phyloP scores from a whole-genome alignment of 148 eudicot species.

The Spergularia marina region DNA sequence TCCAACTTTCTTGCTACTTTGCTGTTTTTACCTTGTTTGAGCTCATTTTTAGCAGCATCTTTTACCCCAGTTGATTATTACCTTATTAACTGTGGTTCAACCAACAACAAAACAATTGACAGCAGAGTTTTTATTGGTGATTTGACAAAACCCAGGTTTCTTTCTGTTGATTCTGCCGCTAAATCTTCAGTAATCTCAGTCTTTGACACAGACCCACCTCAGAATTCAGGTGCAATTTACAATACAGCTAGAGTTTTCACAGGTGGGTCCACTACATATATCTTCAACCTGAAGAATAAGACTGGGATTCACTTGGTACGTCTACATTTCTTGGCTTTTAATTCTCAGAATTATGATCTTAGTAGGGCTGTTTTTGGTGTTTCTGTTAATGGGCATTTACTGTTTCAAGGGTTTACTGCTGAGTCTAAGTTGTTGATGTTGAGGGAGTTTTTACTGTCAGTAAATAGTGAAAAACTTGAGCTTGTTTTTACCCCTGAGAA shows the following conservation, averaged over 20 bases:
- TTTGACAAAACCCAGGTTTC: constrained; percentile 36
- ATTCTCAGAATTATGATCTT: constrained; percentile 46
- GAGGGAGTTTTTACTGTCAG: constrained; percentile 63
- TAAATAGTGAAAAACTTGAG: constrained; percentile 41
- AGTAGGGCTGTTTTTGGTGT: constrained; percentile 56
- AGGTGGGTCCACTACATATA: constrained; percentile 42
- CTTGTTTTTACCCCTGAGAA: constrained; percentile 48
- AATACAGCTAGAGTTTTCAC: constrained; percentile 67
- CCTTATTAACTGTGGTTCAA: constrained; percentile 80
- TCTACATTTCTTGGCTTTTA: constrained; percentile 72
- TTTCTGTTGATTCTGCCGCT: constrained; percentile 33
- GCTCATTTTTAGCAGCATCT: not conserved
- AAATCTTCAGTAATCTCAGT: constrained; percentile 44
- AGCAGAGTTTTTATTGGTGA: constrained; percentile 61
- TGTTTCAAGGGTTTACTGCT: constrained; percentile 49
- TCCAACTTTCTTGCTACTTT: not conserved
- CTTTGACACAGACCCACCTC: constrained; percentile 40
- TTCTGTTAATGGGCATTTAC: constrained; percentile 53
- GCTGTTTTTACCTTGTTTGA: constrained; percentile 10
- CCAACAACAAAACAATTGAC: constrained; percentile 32
- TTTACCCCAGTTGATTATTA: constrained; percentile 44
- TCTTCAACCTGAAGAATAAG: constrained; percentile 39
- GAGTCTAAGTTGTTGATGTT: constrained; percentile 22
- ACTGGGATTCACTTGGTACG: constrained; percentile 71
- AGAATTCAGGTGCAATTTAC: constrained; percentile 47